These are phyloP conservation scores for Alternaria consortialis DNA, from an alignment of 2,329 filamentous ascomycete genomes.

Conservation along the genomic window DNA sequence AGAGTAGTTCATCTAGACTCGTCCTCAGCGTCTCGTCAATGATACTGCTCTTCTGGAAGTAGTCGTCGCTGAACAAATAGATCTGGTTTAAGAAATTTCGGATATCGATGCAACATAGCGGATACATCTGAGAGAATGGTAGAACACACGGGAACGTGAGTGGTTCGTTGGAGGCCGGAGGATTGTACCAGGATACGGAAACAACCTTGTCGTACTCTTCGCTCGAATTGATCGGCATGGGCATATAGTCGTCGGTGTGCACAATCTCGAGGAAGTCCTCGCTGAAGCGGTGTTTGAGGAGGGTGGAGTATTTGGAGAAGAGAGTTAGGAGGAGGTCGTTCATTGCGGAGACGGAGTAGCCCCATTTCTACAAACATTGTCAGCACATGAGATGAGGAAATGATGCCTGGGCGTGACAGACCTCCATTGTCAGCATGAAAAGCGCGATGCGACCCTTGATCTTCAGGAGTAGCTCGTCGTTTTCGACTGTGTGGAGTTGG, in stretches of 20 bases:
- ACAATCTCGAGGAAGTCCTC: slow-evolving; percentile 93
- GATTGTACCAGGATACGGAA: slow-evolving; percentile 94
- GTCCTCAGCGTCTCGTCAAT: slow-evolving; percentile 91
- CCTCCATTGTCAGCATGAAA: slow-evolving; percentile 98
- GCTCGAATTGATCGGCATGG: slow-evolving; percentile 90
- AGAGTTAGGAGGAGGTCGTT: slow-evolving; percentile 86
- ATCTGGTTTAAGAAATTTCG: slow-evolving; percentile 98
- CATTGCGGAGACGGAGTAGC: slow-evolving; percentile 81
- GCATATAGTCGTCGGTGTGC: slow-evolving; percentile 99
- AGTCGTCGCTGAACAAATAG: slow-evolving; percentile 95
- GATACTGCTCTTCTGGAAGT: slow-evolving; percentile 87
- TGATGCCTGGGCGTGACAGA: slow-evolving; percentile 52
- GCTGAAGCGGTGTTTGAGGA: slow-evolving; percentile 90
- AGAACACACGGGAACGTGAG: slow-evolving; percentile 91
- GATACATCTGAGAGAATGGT: slow-evolving; percentile 99
- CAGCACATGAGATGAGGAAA: slow-evolving; percentile 2
- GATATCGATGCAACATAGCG: slow-evolving; percentile 96
- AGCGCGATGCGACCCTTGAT: slow-evolving; percentile 92
- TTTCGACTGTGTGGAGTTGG: slow-evolving; percentile 79
- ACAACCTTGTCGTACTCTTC: slow-evolving; percentile 97
- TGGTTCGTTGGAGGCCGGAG: slow-evolving; percentile 58
- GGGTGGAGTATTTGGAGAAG: slow-evolving; percentile 92
- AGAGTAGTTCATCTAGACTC: slow-evolving; percentile 92
- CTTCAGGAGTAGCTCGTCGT: slow-evolving; percentile 89
- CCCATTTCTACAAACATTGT: slow-evolving; percentile 72